These are phyloP conservation scores for Yamadazyma sp. DNA, from an alignment of 1,139 yeast genomes.

Conservation along the genomic window DNA sequence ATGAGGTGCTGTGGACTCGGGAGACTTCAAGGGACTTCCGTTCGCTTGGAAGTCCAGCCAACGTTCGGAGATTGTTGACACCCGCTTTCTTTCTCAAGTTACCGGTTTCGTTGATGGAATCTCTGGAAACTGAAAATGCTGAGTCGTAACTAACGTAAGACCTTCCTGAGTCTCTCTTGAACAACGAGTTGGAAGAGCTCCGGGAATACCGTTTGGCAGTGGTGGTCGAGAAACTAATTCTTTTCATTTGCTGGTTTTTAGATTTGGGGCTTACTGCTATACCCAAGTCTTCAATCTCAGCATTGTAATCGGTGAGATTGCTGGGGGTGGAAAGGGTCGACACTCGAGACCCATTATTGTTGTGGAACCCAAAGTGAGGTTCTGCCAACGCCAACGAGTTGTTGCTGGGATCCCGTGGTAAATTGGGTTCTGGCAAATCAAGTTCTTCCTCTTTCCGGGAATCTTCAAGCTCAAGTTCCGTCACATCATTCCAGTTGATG, in stretches of 20 bases:
- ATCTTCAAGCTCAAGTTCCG: slow-evolving; percentile 22
- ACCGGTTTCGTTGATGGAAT: slow-evolving; percentile 19
- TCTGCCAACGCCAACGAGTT: slow-evolving; percentile 9
- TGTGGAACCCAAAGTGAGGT: slow-evolving; percentile 15
- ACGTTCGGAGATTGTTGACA: slow-evolving; percentile 33
- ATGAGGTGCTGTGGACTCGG: slow-evolving; percentile 20
- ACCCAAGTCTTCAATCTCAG: slow-evolving; percentile 46
- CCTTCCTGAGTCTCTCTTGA: slow-evolving; percentile 40
- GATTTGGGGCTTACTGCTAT: slow-evolving; percentile 45
- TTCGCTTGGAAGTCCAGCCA: slow-evolving; percentile 20
- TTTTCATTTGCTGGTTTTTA: slow-evolving; percentile 21
- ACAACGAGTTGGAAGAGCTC: slow-evolving; percentile 28
- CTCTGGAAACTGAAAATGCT: slow-evolving; percentile 43
- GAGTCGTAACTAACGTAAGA: slow-evolving; percentile 60
- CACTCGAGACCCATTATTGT: slow-evolving; percentile 22
- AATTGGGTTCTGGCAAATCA: slow-evolving; percentile 11
- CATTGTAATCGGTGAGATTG: slow-evolving; percentile 41
- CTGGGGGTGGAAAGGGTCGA: slow-evolving; percentile 43
- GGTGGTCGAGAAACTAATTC: slow-evolving; percentile 26
- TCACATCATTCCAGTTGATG: slow-evolving; percentile 47
- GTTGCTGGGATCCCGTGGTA: slow-evolving; percentile 8
- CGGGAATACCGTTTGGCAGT: slow-evolving; percentile 23
- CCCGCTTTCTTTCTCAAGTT: slow-evolving; percentile 40
- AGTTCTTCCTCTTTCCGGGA: slow-evolving; percentile 4
- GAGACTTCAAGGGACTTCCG: slow-evolving; percentile 27